Base-by-base conservation (phyloP, 2,329 filamentous ascomycete species). In the Paramyrothecium roridum region DNA sequence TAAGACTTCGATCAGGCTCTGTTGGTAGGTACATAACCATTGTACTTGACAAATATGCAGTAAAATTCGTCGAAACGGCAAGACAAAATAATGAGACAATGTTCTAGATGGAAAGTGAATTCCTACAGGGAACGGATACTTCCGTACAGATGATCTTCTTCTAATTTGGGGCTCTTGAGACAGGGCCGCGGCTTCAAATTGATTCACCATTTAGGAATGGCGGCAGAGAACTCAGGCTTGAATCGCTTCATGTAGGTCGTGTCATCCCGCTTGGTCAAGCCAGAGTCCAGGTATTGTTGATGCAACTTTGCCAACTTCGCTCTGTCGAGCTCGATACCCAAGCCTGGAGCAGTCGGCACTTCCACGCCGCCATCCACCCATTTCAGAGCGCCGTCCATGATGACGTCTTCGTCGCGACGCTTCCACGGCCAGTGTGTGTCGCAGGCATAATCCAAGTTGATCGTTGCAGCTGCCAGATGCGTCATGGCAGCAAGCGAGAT, bases 391-490 rank as follows among this genome's bases (percentile, higher is more conserved):
- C 72, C 71, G n/a, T 72, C 67, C 8, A 70, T 56, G 48, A 76
- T 61, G 6, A 76, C 72, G 50, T 76, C 74, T 57, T 76, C 74
- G 8, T 75, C 70, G 1, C 69, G 66, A 3, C 68, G 70, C 62
- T 76, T 76, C 74, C 74, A 76, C 8, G 74, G 74, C 74, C 74
- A 76, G 55, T 76, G 74, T 0, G 74, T 76, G 51, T 76, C 74
- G 50, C 74, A 76, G 0, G 73, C 73, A 46, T 76, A 76, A 59
- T 76, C 73, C 2, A 76, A 58, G 40, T 76, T 76, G 0, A 65
- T 62, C 1, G 73, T 76, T 16, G 73, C 72, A 3, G 73, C 66
- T 2, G 73, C 73, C 11, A 76, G 63, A 51, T 76, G 74, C 1
- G 73, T 75, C 73, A 76, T 76, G 40, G 73, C 73, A 3, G 73